Conservation (phyloP, 2,329 filamentous ascomycete species). For the Neurospora sp. region DNA sequence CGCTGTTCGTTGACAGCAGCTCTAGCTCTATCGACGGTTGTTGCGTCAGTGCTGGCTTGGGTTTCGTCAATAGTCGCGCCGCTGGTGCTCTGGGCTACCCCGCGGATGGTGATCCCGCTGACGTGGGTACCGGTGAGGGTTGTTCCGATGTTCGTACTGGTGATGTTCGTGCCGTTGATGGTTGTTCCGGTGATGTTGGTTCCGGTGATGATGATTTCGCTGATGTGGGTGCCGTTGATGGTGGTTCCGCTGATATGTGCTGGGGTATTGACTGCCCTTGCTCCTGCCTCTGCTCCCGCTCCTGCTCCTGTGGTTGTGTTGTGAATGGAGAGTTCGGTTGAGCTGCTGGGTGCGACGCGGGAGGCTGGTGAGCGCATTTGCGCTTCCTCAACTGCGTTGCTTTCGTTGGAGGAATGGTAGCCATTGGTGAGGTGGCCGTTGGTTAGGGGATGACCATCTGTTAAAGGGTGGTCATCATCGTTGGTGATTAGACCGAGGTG, state of each 20-base stretch:
- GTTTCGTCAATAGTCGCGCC: neutral
- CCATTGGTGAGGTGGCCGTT: neutral
- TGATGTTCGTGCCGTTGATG: neutral
- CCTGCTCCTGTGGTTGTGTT: neutral
- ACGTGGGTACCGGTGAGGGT: neutral
- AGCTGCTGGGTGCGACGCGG: neutral
- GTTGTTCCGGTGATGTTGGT: neutral
- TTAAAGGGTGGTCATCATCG: neutral
- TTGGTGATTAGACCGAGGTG: neutral
- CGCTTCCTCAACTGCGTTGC: neutral
- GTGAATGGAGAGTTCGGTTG: accelerated
- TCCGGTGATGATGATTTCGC: neutral
- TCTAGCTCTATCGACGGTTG: too few relatives aligned
- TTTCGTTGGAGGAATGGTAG: neutral
- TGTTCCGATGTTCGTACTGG: neutral
- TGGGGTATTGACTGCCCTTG: neutral
- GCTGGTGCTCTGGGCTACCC: neutral
- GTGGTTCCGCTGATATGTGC: neutral
- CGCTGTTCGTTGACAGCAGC: too few relatives aligned
- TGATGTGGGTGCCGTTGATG: neutral
- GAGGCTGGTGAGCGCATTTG: neutral
- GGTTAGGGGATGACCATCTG: neutral
- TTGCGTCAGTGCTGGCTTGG: too few relatives aligned
- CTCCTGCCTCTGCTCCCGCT: neutral
- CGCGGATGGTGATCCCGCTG: neutral